Percentiles rank a stretch among this genome's conserved stretches.
These are phyloP conservation scores for Cyphellophora attinorum DNA, from an alignment of 2,329 filamentous ascomycete genomes.

Conservation along the genomic window DNA sequence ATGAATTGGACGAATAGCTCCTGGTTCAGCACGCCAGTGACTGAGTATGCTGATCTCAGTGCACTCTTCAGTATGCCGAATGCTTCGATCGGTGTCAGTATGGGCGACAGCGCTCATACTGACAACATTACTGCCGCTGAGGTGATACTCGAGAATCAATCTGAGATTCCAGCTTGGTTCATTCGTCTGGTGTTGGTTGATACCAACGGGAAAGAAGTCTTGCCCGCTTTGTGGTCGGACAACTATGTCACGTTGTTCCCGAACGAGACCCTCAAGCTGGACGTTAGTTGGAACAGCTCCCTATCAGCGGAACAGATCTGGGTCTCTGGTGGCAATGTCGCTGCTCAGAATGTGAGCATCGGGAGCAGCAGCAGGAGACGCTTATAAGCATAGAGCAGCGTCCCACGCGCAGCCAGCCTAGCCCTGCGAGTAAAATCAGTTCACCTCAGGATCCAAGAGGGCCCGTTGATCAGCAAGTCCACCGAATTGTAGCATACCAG, in stretches of 20 bases:
- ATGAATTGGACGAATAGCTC: conserved; percentile 48
- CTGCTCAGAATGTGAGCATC: background rate
- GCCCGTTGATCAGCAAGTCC: no score
- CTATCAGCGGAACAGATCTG: background rate
- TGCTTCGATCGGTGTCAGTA: conserved; percentile 28
- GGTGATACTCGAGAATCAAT: conserved; percentile 43
- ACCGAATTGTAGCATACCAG: no score
- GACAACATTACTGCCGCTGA: conserved; percentile 10
- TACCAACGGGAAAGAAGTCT: conserved; percentile 28
- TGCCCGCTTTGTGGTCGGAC: conserved; percentile 49
- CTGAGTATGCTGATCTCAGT: conserved; percentile 39
- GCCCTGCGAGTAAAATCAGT: no score
- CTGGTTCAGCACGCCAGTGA: conserved; percentile 52
- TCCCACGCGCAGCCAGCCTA: no score
- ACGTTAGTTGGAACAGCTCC: conserved; percentile 17
- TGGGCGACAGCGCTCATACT: conserved; percentile 3
- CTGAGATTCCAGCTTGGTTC: conserved; percentile 48
- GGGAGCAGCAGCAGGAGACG: no score
- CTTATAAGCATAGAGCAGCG: no score
- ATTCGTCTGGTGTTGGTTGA: conserved; percentile 41
- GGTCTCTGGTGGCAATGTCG: conserved; percentile 3
- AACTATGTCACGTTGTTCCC: conserved; percentile 57
- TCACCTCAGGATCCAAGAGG: no score
- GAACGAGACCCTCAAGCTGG: conserved; percentile 38
- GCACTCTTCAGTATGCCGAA: conserved; percentile 30